Conservation (phyloP, 139 green algal species). For the Coelastrella sp. region DNA sequence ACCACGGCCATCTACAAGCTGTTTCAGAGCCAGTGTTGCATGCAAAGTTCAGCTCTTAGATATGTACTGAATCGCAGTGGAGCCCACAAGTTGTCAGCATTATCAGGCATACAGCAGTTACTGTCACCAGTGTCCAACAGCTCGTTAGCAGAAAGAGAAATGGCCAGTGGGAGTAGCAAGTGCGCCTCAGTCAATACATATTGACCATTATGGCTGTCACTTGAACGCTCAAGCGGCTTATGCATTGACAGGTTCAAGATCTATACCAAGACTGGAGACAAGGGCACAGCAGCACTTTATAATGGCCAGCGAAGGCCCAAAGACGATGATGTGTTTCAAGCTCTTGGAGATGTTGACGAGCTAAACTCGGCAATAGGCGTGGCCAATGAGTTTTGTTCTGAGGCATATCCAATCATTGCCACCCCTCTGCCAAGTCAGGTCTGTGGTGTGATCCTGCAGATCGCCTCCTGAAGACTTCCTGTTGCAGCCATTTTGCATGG, state of each 20-base stretch:
- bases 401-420: neutral
- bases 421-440: slow-evolving; percentile 8
- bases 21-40: neutral
- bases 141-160: neutral
- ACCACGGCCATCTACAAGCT: no score
- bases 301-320: slow-evolving; percentile 90
- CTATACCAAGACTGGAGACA: slow-evolving; percentile 94
- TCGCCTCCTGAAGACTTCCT: neutral
- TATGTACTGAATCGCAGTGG: neutral
- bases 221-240: neutral
- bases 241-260: slow-evolving; percentile 76
- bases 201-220: neutral
- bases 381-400: slow-evolving; percentile 64
- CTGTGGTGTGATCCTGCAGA: neutral
- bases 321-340: slow-evolving; percentile 74
- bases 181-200: neutral
- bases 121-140: neutral
- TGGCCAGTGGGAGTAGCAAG: slow-evolving; percentile 37
- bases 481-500: no score
- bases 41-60: neutral
- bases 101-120: neutral
- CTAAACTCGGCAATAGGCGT: slow-evolving; percentile 88
- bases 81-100: neutral
- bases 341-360: slow-evolving; percentile 96
- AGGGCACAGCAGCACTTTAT: slow-evolving; percentile 88